Conservation (phyloP, 176 grass and related monocot genomes). For the Saccharum officinarum region DNA sequence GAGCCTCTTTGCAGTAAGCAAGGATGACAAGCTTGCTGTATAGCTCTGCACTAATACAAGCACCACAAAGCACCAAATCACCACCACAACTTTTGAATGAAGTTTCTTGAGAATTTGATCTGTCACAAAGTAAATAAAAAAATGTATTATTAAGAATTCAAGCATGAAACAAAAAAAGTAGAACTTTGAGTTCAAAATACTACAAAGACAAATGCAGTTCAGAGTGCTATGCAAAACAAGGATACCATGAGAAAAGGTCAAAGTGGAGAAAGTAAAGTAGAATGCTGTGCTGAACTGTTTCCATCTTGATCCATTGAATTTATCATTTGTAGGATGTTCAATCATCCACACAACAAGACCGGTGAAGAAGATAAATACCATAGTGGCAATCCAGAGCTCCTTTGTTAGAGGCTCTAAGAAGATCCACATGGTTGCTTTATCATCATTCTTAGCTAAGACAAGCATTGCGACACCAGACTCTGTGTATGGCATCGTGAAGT, state of each 20-base stretch:
- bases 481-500: slow-evolving; percentile 63
- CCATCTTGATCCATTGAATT: neutral
- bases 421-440: slow-evolving; percentile 37
- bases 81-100: slow-evolving; percentile 51
- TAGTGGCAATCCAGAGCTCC: slow-evolving; percentile 43
- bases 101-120: slow-evolving; percentile 22
- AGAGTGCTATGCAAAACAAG: neutral
- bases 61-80: slow-evolving; percentile 62
- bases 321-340: neutral
- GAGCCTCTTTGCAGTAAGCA: slow-evolving; percentile 57
- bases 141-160: neutral
- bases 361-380: slow-evolving; percentile 40
- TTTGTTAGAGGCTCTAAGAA: slow-evolving; percentile 45
- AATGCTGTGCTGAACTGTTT: slow-evolving; percentile 45
- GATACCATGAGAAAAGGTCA: slow-evolving; percentile 61
- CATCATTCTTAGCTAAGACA: slow-evolving; percentile 14
- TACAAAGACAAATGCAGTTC: neutral
- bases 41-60: slow-evolving; percentile 61
- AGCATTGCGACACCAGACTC: slow-evolving; percentile 52
- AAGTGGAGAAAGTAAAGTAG: slow-evolving; percentile 62
- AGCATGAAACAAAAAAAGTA: neutral
- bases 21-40: slow-evolving; percentile 63
- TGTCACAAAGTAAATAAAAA: neutral
- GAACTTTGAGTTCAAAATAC: neutral
- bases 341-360: slow-evolving; percentile 38